Evolutionary conservation across 768 basidiomycete genomes (phyloP), one percentile per base, ranked within the genome.

Genomic region (Roridomyces roridus): DNA sequence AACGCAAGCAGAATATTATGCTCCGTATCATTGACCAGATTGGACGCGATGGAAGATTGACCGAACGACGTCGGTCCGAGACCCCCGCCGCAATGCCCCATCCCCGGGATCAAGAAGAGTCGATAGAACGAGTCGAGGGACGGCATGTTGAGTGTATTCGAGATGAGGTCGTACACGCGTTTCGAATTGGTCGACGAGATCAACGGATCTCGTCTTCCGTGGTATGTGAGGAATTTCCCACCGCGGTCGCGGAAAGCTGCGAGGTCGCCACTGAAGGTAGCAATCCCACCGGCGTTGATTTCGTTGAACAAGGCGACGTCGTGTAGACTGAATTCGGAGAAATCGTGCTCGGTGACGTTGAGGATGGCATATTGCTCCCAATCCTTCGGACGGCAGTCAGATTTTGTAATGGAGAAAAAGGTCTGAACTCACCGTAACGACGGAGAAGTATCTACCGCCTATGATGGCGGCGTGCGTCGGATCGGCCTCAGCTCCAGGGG

Each of bases 151-250:
- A 66, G 62, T 14, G 63, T 59, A 21, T 59, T 28, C 14, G 65
- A 52, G 12, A 68, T 47, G 18, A 60, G 62, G 35, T 58, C 40
- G 46, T 67, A 64, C 17, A 55, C 48, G 37, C 56, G 49, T 36
- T 63, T 57, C 7, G 61, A 61, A 28, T 63, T 62, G 10, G 49
- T 52, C 2, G 67, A 54, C 6, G 64, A 43, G 45, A 68, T 65
- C 12, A 51, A 28, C 50, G 58, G 41, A 28, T 63, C 64, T 28
- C 42, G 56, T 8, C 45, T 43, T 24, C 67, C 66, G 46, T 62
- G 65, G 45, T 64, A 68, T 35, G 62, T 63, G 41, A 68, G 45
- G 21, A 68, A 29, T 45, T 67, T 68, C 5, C 67, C 66, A n/a
- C 65, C 65, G 2, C 61, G 60, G 23, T 50, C 41, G 35, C 51